Evolutionary conservation across 2,329 filamentous ascomycete genomes (phyloP).

Genomic region (Coleophoma cylindrospora): DNA sequence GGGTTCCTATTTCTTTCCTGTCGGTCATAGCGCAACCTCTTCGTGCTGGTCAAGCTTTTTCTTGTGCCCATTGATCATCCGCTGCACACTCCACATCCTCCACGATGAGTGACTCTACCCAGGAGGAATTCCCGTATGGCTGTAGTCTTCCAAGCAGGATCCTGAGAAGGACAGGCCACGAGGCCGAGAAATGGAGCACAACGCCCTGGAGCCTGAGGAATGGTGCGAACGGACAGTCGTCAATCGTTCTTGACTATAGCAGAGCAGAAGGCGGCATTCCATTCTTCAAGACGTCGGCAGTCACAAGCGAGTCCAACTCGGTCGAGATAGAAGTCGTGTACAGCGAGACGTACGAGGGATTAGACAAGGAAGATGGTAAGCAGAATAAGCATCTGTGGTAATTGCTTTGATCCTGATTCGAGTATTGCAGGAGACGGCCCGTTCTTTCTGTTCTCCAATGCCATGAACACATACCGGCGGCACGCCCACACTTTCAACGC

Average conservation of each 20-base stretch:
- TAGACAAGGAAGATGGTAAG: constrained; percentile 10
- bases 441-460: constrained; percentile 19
- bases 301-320: constrained; percentile 6
- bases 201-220: background rate
- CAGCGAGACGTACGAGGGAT: constrained; percentile 15
- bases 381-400: background rate
- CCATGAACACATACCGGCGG: constrained; percentile 18
- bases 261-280: constrained; percentile 14
- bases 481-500: constrained; percentile 7
- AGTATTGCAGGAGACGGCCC: constrained; percentile 14
- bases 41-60: too few relatives aligned
- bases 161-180: background rate
- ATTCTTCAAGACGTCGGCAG: constrained; percentile 9
- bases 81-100: too few relatives aligned
- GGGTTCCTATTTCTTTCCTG: too few relatives aligned
- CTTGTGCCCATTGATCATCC: too few relatives aligned
- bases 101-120: too few relatives aligned
- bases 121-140: background rate
- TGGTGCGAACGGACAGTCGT: constrained; percentile 2
- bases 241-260: constrained; percentile 15
- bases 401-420: background rate
- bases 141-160: background rate
- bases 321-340: constrained; percentile 16
- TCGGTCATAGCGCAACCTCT: too few relatives aligned
- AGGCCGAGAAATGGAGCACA: background rate